Percentiles rank a stretch among this genome's conserved stretches.
These are phyloP conservation scores for Panaeolus cyanescens DNA, from an alignment of 768 basidiomycete species.

Conservation along the genomic window DNA sequence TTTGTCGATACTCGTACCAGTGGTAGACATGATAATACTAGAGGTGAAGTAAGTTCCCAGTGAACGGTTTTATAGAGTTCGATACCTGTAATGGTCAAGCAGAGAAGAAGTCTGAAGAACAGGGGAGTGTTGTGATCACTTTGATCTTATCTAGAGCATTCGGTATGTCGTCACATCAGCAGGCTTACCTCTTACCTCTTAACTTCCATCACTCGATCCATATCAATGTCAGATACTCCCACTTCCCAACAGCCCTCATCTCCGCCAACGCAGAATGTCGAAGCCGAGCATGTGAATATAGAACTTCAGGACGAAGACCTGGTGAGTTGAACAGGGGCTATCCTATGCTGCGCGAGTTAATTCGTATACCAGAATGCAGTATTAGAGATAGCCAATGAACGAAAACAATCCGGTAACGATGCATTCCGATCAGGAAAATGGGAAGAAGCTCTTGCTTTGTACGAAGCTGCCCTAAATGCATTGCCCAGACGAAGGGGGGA, in stretches of 20 bases:
- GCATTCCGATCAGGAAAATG: conserved; percentile 67
- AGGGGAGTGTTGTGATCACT: background rate
- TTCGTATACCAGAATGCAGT: background rate
- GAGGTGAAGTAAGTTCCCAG: too few species aligned
- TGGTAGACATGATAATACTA: conserved; percentile 24
- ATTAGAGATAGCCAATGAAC: conserved; percentile 47
- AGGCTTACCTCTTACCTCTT: background rate
- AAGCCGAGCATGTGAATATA: background rate
- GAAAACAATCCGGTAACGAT: conserved; percentile 78
- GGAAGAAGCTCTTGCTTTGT: conserved; percentile 70
- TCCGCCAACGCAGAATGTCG: background rate
- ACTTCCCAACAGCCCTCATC: background rate
- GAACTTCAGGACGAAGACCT: background rate
- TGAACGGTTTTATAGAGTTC: too few species aligned
- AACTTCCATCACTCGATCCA: background rate
- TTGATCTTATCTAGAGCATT: background rate
- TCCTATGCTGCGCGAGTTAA: background rate
- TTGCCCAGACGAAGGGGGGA: conserved; percentile 51
- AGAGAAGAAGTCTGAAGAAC: too few species aligned
- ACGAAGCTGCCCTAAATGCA: conserved; percentile 65
- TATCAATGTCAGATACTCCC: background rate
- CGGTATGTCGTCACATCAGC: background rate
- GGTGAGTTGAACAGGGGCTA: background rate
- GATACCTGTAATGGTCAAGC: too few species aligned
- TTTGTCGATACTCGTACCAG: conserved; percentile 33